phyloP scores from a whole-genome alignment of 2,329 filamentous ascomycete genomes.

The Calonectria hawksworthii region DNA sequence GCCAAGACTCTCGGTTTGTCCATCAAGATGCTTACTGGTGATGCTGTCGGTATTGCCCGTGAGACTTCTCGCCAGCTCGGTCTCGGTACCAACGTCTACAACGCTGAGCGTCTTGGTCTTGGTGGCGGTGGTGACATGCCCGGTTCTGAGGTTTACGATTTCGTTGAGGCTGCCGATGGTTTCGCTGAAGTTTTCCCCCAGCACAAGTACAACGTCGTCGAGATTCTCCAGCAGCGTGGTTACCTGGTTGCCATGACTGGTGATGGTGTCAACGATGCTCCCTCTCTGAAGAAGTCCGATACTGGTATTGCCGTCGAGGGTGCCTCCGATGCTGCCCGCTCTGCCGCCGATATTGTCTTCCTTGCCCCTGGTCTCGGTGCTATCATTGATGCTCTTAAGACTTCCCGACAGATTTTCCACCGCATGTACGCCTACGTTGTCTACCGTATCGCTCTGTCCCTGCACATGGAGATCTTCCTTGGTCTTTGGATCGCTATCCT shows the following conservation, averaged over 20 bases:
- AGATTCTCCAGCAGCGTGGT: slow-evolving; percentile 93
- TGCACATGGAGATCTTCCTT: slow-evolving; percentile 92
- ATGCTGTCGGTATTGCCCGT: slow-evolving; percentile 92
- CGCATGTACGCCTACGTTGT: slow-evolving; percentile 97
- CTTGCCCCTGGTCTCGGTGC: slow-evolving; percentile 91
- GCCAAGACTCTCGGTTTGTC: slow-evolving; percentile 89
- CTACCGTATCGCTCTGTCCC: slow-evolving; percentile 92
- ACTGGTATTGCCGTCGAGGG: slow-evolving; percentile 96
- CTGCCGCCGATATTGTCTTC: slow-evolving; percentile 94
- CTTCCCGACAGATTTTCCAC: slow-evolving; percentile 94
- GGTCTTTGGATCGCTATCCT: slow-evolving; percentile 93
- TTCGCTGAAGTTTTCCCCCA: slow-evolving; percentile 96
- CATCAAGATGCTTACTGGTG: slow-evolving; percentile 97
- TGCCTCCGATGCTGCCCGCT: slow-evolving; percentile 90
- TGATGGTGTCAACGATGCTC: slow-evolving; percentile 95
- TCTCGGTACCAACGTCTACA: slow-evolving; percentile 94
- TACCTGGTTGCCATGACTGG: slow-evolving; percentile 97
- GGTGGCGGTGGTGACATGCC: slow-evolving; percentile 93
- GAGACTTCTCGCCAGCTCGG: slow-evolving; percentile 93
- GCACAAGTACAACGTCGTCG: slow-evolving; percentile 83
- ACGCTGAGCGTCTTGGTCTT: slow-evolving; percentile 91
- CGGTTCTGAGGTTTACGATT: slow-evolving; percentile 94
- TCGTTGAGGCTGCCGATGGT: slow-evolving; percentile 94
- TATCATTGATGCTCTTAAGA: slow-evolving; percentile 94
- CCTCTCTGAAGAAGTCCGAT: slow-evolving; percentile 94